Conservation (phyloP, 192 early-diverging fungal genomes). For the Phycomyces blakesleeanus region DNA sequence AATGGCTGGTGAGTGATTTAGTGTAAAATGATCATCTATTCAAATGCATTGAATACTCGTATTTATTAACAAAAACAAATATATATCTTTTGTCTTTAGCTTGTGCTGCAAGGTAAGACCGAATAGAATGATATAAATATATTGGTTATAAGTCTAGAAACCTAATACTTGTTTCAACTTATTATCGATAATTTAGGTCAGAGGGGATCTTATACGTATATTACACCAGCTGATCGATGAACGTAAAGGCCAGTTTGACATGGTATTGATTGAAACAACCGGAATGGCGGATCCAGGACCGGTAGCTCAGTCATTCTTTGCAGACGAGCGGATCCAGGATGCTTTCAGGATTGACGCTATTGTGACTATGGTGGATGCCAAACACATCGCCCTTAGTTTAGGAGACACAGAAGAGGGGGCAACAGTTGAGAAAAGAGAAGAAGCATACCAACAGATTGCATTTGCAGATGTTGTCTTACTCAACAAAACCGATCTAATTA, state of each 20-base stretch:
- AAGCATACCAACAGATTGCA: conserved; percentile 24
- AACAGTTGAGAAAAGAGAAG: neutral
- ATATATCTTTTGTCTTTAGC: no score
- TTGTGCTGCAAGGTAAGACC: no score
- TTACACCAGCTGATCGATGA: conserved; percentile 13
- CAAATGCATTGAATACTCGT: neutral
- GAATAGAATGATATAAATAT: no score
- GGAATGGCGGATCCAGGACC: conserved; percentile 40
- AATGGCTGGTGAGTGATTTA: neutral
- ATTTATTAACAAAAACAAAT: no score
- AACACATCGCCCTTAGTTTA: conserved; percentile 22
- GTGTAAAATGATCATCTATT: conserved; percentile 11
- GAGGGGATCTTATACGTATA: conserved; percentile 17
- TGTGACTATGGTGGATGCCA: conserved; percentile 35
- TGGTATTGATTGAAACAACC: conserved; percentile 39
- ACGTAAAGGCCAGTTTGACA: conserved; percentile 27
- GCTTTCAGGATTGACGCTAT: conserved; percentile 25
- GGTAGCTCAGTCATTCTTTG: conserved; percentile 29
- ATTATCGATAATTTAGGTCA: neutral
- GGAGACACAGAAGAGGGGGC: neutral
- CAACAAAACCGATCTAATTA: conserved; percentile 34
- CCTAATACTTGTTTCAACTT: no score
- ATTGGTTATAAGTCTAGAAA: no score
- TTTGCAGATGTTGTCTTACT: conserved; percentile 34
- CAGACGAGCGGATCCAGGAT: conserved; percentile 19